Base-by-base conservation (phyloP, 257 asterid genomes). In the Scutellaria barbata region DNA sequence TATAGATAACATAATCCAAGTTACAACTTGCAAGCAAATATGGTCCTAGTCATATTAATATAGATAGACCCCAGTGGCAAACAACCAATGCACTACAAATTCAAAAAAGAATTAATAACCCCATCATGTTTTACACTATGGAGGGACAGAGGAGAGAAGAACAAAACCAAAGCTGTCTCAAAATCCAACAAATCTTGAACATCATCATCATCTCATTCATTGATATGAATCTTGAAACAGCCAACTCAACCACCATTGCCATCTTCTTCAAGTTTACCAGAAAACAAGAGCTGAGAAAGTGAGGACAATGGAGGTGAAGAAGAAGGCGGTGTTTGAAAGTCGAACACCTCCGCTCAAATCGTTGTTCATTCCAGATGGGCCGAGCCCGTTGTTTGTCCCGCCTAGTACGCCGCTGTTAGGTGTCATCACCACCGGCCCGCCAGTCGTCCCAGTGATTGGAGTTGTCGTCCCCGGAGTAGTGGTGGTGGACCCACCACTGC, bases 361-460 rank as follows among this genome's bases (percentile, higher is more conserved):
- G 0, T 70, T 81, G 75, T 85, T 81, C 57, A 75, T 74, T 6
- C 91, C 91, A 0, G 93, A 63, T 0, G 96, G 92, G 41, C 91
- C 89, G 7, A 90, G 50, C 1, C 95, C 87, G 16, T 48, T 77
- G 83, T 70, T 82, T n/a, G 79, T 2, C 17, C 96, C 89, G 35
- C 95, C 95, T 13, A 86, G 20, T 6, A 83, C 50, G 3, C 92
- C 89, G 0, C 62, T 14, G 40, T 82, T 67, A 0, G 95, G 90
- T 56, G 80, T 82, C 8, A 89, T 90, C 45, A 83, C 68, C 6
- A 79, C 45, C 0, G 95, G 89, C 33, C 79, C 73, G 0, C 84
- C 85, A 6, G 82, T 77, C 1, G 83, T 68, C 8, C 85, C 84
- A 8, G 50, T 10, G 40, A 71, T 71, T 5, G 88, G 82, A 41